These are phyloP conservation scores for Rhynchosporium graminicola DNA, from an alignment of 2,329 filamentous ascomycete species.

Conservation along the genomic window DNA sequence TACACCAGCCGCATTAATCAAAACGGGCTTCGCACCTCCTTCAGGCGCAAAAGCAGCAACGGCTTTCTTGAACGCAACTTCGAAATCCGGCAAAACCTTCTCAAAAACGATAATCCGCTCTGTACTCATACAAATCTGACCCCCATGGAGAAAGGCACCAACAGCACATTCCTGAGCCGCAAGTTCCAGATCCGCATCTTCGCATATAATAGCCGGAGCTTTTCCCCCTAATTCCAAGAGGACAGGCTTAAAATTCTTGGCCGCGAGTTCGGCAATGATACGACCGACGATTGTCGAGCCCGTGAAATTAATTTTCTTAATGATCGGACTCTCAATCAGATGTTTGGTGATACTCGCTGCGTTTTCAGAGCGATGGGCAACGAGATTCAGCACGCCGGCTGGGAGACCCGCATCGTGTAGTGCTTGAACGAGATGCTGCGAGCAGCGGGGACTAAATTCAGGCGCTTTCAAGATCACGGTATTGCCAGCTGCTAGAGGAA, in stretches of 20 bases:
- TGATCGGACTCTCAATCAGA: constrained; percentile 64
- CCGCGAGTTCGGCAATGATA: constrained; percentile 69
- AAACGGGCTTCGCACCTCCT: constrained; percentile 59
- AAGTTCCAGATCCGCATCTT: constrained; percentile 74
- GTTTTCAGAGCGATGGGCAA: constrained; percentile 65
- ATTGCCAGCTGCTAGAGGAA: constrained; percentile 76
- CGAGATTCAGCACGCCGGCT: constrained; percentile 70
- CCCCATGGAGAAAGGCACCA: constrained; percentile 71
- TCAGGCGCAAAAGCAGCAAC: constrained; percentile 51
- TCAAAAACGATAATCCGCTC: constrained; percentile 68
- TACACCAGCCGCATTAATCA: constrained; percentile 68
- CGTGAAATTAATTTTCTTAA: constrained; percentile 87
- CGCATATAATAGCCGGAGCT: constrained; percentile 73
- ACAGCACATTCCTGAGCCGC: constrained; percentile 69
- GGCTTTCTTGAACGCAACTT: constrained; percentile 38
- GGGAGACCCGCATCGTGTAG: constrained; percentile 77
- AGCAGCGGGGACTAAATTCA: constrained; percentile 65
- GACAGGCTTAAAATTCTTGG: constrained; percentile 74
- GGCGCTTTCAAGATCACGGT: constrained; percentile 73
- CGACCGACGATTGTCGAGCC: constrained; percentile 74
- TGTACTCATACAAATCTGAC: constrained; percentile 86
- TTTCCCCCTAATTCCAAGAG: constrained; percentile 85
- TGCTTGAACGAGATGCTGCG: constrained; percentile 62
- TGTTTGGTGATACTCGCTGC: constrained; percentile 67
- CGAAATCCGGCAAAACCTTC: constrained; percentile 49